Base-by-base conservation (phyloP, 1,139 yeast species). In the Kodamaea sp. region DNA sequence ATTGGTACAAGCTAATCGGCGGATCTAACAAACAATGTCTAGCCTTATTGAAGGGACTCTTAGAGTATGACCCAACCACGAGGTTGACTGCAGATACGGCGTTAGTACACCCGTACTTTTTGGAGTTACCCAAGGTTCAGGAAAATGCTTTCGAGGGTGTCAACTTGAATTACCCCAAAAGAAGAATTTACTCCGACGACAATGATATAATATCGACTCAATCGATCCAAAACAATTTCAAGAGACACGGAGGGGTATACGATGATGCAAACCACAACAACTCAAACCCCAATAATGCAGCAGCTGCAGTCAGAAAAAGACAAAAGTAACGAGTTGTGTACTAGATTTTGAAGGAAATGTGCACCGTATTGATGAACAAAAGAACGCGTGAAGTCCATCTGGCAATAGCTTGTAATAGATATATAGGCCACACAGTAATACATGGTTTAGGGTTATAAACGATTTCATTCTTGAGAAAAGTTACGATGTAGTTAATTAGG, bases 1-100 rank as follows among this genome's bases (percentile, higher is more conserved):
- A 80, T 14, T 92, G 98, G 98, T 90, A 83, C 57, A 84, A 83
- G 42, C 70, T 86, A 7, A 79, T 86, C 24, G 94, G 94, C 10
- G 88, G 87, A 1, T 67, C 77, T 10, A 86, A 83, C 52, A 77
- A 74, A 39, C 73, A 70, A 51, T 89, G 96, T 34, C 68, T 84
- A 20, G 74, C 78, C 36, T 64, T 94, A 16, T 62, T 94, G 22
- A 63, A 76, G 24, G 74, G 76, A 24, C 59, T 94, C 28, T 59
- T 94, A 26, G 83, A 76, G 37, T 90, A 89, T 53, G 96, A 94
- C 54, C 98, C 99, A 0, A 71, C 80, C n/a, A 64, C 67, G 15
- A 69, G 99, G 39, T 61, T 85, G 21, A 57, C 65, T 1, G 96
- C 97, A 0, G 73, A 74, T 29, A 80, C 77, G 39, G 86, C 96